Base-by-base conservation (phyloP, 768 basidiomycete genomes). In the Termitomyces sp. region DNA sequence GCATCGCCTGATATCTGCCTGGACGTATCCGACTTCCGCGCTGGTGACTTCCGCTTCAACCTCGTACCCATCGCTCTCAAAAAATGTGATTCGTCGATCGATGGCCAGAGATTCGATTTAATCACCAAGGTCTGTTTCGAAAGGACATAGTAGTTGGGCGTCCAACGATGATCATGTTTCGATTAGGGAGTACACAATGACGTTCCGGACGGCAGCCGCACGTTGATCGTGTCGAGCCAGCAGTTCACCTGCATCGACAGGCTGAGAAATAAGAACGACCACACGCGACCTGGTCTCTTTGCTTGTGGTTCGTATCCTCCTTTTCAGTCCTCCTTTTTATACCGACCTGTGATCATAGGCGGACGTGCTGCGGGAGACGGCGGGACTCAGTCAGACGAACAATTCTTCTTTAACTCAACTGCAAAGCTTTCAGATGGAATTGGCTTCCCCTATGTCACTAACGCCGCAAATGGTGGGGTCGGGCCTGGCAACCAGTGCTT, bases 41-140 rank as follows among this genome's bases (percentile, higher is more conserved):
- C 68, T 53, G 65, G 67, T n/a, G 67, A 69, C 45, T 67, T 67
- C 36, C 60, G 67, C 36, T 67, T 69, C 59, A 70, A 73, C 58
- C 66, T 73, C 47, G 68, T 73, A 37, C 71, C 69, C 45, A 41
- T 71, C n/a, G 57, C 63, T 4, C 34, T 69, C 33, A 66, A 65
- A 60, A 54, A 55, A 13, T 72, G 72, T 49, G 64, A 70, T 39
- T 33, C 61, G 13, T 52, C 59, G 18, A 55, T 64, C 5, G 67
- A 65, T 13, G 70, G 66, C 9, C 72, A 73, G 51, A 67, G 70
- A 57, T 72, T 68, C 45, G 72, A 73, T 55, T 60, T 71, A 31
- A 65, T 73, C 51, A 70, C 71, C 13, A 66, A 65, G 61, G 67
- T 64, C 5, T 39, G 36, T 28, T 28, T 1, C 18, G 4, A 26